Conservation (phyloP, 257 asterid species). For the Verbascum thapsus region DNA sequence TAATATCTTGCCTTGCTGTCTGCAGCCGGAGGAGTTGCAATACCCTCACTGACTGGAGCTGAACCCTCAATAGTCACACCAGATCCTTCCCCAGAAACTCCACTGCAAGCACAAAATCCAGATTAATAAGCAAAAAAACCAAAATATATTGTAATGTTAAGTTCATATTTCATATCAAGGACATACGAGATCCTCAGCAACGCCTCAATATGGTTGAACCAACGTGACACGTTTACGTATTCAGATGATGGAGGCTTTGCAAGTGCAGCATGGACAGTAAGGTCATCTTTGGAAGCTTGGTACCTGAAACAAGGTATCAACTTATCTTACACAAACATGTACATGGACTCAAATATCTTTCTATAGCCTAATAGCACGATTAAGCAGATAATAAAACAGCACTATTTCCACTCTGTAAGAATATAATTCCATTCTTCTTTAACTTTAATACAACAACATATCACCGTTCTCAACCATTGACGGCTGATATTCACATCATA, state of each 20-base stretch:
- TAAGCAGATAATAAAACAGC: neutral
- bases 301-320: conserved; percentile 45
- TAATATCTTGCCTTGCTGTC: conserved; percentile 47
- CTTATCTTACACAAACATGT: neutral
- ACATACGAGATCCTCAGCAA: conserved; percentile 61
- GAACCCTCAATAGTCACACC: conserved; percentile 64
- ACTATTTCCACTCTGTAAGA: neutral
- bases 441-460: neutral
- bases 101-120: conserved; percentile 36
- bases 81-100: conserved; percentile 61
- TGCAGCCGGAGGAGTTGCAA: conserved; percentile 60
- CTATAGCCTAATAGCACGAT: neutral
- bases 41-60: conserved; percentile 41
- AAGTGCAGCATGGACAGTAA: conserved; percentile 58
- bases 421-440: neutral
- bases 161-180: neutral
- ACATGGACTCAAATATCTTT: neutral
- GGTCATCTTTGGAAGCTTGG: conserved; percentile 86
- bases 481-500: neutral
- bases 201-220: conserved; percentile 64
- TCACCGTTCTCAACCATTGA: neutral
- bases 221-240: conserved; percentile 57
- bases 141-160: neutral
- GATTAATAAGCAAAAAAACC: neutral
- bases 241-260: conserved; percentile 63